Evolutionary conservation across 768 basidiomycete genomes (phyloP).

Genomic region (Harrya chromipes): DNA sequence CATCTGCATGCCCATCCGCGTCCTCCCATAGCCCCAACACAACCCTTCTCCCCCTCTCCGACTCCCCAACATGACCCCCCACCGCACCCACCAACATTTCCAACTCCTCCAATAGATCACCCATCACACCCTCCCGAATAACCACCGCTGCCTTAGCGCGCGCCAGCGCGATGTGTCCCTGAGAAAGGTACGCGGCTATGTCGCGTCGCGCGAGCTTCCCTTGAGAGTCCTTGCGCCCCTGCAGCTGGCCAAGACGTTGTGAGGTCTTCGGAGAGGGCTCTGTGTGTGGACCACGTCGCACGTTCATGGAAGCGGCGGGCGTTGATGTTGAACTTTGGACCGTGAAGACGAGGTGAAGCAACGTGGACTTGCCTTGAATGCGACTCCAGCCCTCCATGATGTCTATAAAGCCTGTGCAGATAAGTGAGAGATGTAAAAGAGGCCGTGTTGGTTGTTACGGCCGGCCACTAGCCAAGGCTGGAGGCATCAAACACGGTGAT

Average conservation of each 20-base stretch:
- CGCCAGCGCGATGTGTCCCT: constrained; percentile 59
- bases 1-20: neutral
- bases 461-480: neutral
- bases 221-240: constrained; percentile 66
- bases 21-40: constrained; percentile 2
- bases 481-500: neutral
- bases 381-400: constrained; percentile 28
- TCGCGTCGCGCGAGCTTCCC: constrained; percentile 61
- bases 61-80: constrained; percentile 53
- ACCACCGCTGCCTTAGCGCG: constrained; percentile 70
- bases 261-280: constrained; percentile 61
- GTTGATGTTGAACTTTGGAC: no score
- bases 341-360: no score
- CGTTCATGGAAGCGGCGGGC: neutral
- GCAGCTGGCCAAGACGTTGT: constrained; percentile 65
- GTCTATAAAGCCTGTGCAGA: neutral
- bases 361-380: constrained; percentile 32
- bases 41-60: constrained; percentile 34
- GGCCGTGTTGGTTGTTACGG: constrained; percentile 2
- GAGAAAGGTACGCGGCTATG: constrained; percentile 62
- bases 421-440: neutral
- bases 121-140: constrained; percentile 58
- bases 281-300: constrained; percentile 23
- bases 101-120: constrained; percentile 60
- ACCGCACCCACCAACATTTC: constrained; percentile 67